Percentiles rank a stretch among this genome's conserved stretches.
These are phyloP conservation scores for Neonectria coccinea DNA, from an alignment of 2,329 filamentous ascomycete genomes.

Conservation along the genomic window DNA sequence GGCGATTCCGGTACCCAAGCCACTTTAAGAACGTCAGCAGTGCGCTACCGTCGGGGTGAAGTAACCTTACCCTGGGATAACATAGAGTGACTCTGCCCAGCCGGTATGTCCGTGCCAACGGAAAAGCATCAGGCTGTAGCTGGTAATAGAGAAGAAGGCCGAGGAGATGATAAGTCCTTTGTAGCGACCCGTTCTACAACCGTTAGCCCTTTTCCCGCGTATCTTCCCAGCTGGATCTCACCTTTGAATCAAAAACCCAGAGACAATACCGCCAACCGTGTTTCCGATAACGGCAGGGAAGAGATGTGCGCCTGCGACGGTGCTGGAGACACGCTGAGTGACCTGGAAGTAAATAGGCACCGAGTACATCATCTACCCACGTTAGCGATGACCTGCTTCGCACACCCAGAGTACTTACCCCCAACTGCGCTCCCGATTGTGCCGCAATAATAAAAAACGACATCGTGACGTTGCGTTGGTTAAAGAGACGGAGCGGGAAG, in stretches of 20 bases:
- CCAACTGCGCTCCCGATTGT: slow-evolving; percentile 64
- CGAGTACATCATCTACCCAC: slow-evolving; percentile 64
- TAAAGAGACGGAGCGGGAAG: slow-evolving; percentile 67
- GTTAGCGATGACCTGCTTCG: background rate
- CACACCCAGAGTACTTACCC: slow-evolving; percentile 3
- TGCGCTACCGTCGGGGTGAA: background rate
- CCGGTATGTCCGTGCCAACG: slow-evolving; percentile 71
- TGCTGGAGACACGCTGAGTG: slow-evolving; percentile 67
- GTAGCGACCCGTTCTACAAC: slow-evolving; percentile 67
- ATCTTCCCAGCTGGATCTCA: slow-evolving; percentile 29
- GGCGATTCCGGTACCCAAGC: slow-evolving; percentile 56
- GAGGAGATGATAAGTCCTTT: slow-evolving; percentile 65
- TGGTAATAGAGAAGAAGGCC: slow-evolving; percentile 59
- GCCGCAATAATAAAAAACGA: slow-evolving; percentile 66
- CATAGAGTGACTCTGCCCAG: slow-evolving; percentile 67
- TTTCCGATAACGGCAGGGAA: slow-evolving; percentile 77
- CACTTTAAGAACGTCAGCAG: slow-evolving; percentile 33
- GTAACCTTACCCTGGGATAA: slow-evolving; percentile 58
- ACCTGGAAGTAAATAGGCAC: slow-evolving; percentile 79
- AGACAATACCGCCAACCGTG: slow-evolving; percentile 70
- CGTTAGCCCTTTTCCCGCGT: background rate
- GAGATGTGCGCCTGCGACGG: slow-evolving; percentile 69
- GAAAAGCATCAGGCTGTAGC: slow-evolving; percentile 65
- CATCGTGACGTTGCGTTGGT: slow-evolving; percentile 63
- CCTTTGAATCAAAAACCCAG: slow-evolving; percentile 67